Evolutionary conservation across 306 rosid species (phyloP).

Genomic region (Elaeagnus macrophylla): DNA sequence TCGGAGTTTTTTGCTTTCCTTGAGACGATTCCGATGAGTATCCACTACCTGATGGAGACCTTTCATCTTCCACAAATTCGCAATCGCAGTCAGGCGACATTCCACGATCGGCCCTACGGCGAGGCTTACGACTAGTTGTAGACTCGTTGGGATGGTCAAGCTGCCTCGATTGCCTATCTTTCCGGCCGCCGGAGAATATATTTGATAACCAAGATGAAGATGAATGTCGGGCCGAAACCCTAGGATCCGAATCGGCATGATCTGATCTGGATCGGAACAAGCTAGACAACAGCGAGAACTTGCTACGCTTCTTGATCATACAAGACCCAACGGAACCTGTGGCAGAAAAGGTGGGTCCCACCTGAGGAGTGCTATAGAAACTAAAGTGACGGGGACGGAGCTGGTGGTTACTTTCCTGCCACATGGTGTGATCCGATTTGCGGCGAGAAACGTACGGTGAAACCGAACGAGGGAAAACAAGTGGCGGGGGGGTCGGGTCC

Average conservation of each 20-base stretch:
- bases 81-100: constrained; percentile 56
- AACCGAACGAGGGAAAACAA: constrained; percentile 74
- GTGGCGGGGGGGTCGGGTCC: constrained; percentile 35
- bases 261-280: constrained; percentile 44
- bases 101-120: constrained; percentile 56
- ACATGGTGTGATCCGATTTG: constrained; percentile 48
- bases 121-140: constrained; percentile 11
- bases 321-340: constrained; percentile 16
- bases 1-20: constrained; percentile 50
- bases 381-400: constrained; percentile 23
- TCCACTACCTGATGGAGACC: constrained; percentile 48
- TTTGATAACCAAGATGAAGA: constrained; percentile 65
- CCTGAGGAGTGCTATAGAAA: constrained; percentile 80
- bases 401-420: constrained; percentile 17
- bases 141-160: constrained; percentile 12
- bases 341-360: constrained; percentile 40
- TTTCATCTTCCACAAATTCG: constrained; percentile 28
- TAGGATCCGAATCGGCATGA: constrained; percentile 29
- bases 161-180: constrained; percentile 22
- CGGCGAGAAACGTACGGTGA: constrained; percentile 76
- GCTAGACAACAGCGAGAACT: constrained; percentile 30
- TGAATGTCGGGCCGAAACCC: constrained; percentile 18
- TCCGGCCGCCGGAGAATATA: constrained; percentile 36
- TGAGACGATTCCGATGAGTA: constrained; percentile 52
- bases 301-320: constrained; percentile 36